These are phyloP conservation scores for Mucor circinelloides DNA, from an alignment of 371 early-diverging fungal species.

Conservation along the genomic window DNA sequence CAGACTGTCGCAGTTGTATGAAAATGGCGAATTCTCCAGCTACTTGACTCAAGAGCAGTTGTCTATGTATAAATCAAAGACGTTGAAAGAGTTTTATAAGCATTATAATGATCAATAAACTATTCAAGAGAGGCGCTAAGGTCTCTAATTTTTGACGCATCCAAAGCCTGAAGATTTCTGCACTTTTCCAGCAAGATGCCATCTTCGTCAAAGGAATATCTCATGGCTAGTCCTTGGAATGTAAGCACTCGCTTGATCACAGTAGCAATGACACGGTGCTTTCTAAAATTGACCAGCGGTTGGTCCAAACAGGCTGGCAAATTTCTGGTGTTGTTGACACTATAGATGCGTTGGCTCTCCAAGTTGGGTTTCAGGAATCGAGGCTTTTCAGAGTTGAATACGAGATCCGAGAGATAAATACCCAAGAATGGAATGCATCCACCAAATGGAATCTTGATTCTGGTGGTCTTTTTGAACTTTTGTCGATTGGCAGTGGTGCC, in stretches of 20 bases:
- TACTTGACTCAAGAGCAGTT: constrained; percentile 26
- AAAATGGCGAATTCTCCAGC: constrained; percentile 20
- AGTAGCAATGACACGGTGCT: constrained; percentile 65
- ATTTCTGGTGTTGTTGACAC: constrained; percentile 16
- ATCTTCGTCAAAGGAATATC: constrained; percentile 60
- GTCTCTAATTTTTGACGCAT: constrained; percentile 38
- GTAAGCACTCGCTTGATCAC: constrained; percentile 66
- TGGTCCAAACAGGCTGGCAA: constrained; percentile 36
- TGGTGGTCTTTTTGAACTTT: constrained; percentile 26
- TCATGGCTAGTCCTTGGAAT: constrained; percentile 59
- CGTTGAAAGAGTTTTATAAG: constrained; percentile 14
- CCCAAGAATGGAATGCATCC: constrained; percentile 69
- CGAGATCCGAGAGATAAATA: constrained; percentile 68
- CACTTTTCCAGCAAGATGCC: constrained; percentile 42
- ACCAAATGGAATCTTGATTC: constrained; percentile 50
- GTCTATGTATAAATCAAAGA: constrained; percentile 31
- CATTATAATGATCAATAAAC: neutral
- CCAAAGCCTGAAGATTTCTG: constrained; percentile 32
- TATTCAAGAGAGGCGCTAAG: constrained; percentile 35
- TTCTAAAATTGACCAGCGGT: constrained; percentile 65
- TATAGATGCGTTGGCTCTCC: constrained; percentile 30
- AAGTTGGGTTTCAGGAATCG: constrained; percentile 50
- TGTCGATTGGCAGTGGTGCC: constrained; percentile 29
- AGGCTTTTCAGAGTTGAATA: constrained; percentile 67
- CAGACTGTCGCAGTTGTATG: constrained; percentile 13